Conservation (phyloP, 805 yeast genomes). For the Metschnikowia colocasiae region DNA sequence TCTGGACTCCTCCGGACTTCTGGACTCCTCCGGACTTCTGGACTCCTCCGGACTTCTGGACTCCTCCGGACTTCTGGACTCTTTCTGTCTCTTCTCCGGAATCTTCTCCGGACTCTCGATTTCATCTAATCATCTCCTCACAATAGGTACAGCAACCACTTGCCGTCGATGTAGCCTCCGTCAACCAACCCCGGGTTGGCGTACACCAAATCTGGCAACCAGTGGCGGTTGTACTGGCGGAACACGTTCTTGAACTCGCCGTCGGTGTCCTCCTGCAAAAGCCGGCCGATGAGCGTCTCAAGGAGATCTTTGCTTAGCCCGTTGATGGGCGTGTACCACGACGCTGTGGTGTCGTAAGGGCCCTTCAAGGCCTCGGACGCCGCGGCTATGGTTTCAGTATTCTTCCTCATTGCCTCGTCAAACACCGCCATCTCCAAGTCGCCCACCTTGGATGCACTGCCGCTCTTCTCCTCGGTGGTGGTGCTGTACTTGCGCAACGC, state of each 20-base stretch:
- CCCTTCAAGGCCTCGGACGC: slow-evolving; percentile 22
- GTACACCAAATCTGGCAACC: slow-evolving; percentile 40
- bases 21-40: no score
- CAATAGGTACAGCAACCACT: slow-evolving; percentile 39
- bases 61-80: no score
- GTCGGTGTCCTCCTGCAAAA: slow-evolving; percentile 25
- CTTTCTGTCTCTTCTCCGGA: no score
- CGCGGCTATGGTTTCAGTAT: slow-evolving; percentile 23
- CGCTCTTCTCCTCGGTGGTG: slow-evolving; percentile 17
- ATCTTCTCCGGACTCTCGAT: no score
- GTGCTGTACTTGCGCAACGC: slow-evolving; percentile 28
- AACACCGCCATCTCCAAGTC: slow-evolving; percentile 34
- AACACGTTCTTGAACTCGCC: slow-evolving; percentile 27
- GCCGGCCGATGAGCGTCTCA: slow-evolving; percentile 26
- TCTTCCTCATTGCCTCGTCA: slow-evolving; percentile 23
- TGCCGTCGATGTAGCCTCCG: slow-evolving; percentile 28
- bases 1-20: no score
- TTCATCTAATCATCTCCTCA: no score
- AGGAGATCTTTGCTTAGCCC: slow-evolving; percentile 32
- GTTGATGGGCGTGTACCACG: slow-evolving; percentile 28
- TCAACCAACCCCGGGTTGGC: slow-evolving; percentile 41
- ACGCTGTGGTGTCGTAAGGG: slow-evolving; percentile 15
- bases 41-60: no score
- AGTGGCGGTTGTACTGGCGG: slow-evolving; percentile 34
- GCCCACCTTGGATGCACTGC: slow-evolving; percentile 25